A percentile compares a stretch with the other conserved stretches of the same genome.
Conservation (phyloP, 2,329 filamentous ascomycete genomes). For the Camillea tinctor region DNA sequence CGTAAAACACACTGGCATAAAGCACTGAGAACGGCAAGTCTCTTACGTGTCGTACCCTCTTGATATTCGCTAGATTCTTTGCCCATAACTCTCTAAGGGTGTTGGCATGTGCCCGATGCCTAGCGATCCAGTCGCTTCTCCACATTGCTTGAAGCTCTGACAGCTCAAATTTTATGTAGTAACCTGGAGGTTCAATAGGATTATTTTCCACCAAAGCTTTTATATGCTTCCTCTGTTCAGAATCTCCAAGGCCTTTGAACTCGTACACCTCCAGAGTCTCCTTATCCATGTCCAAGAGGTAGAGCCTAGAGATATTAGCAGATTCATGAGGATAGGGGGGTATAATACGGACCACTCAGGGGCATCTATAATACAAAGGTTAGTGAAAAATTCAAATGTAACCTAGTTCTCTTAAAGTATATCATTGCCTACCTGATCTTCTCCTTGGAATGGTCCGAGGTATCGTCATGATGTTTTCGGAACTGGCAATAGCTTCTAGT, state of each 20-base stretch:
- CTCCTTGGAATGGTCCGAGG: constrained; percentile 7
- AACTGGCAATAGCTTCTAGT: constrained; percentile 13
- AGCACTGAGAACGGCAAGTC: constrained; percentile 14
- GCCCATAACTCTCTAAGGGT: constrained; percentile 7
- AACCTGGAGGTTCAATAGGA: constrained; percentile 8
- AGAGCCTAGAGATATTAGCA: constrained; percentile 14
- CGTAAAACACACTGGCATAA: constrained; percentile 9
- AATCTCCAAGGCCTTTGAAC: constrained; percentile 5
- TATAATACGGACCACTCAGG: constrained; percentile 13
- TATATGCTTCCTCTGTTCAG: constrained; percentile 2
- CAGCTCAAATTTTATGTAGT: constrained; percentile 15
- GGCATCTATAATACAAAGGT: constrained; percentile 6
- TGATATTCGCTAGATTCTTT: constrained; percentile 1
- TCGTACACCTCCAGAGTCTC: constrained; percentile 15
- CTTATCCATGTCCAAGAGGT: constrained; percentile 13
- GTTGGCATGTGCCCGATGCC: constrained; percentile 6
- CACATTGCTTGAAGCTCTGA: constrained; percentile 11
- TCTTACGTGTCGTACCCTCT: constrained; percentile 9
- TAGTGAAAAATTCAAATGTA: neutral
- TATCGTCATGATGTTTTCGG: constrained; percentile 8
- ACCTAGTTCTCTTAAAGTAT: neutral
- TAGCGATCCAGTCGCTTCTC: constrained; percentile 7
- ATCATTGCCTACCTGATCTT: constrained; percentile 8
- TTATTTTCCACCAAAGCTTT: constrained; percentile 1
- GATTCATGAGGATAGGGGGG: neutral